These are phyloP conservation scores for Allantophomopsis lycopodina DNA, from an alignment of 2,329 filamentous ascomycete species.

Conservation along the genomic window DNA sequence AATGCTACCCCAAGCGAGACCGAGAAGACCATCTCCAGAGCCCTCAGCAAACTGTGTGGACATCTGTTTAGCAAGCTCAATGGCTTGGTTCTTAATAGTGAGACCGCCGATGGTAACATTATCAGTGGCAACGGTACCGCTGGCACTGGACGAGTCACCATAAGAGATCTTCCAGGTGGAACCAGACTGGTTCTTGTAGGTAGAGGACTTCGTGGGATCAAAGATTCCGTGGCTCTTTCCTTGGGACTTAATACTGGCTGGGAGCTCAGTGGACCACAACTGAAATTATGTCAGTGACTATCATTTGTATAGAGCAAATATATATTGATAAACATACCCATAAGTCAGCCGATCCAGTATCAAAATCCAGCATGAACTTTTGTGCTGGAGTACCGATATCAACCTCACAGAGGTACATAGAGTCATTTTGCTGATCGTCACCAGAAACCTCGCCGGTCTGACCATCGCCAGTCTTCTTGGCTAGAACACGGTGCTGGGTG, in stretches of 20 bases:
- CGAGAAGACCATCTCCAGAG: conserved; percentile 50
- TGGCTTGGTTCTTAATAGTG: conserved; percentile 42
- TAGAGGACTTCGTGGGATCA: conserved; percentile 44
- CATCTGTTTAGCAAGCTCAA: conserved; percentile 48
- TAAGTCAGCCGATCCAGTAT: conserved; percentile 57
- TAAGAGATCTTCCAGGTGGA: conserved; percentile 53
- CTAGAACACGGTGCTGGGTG: conserved; percentile 30
- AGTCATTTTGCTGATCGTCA: conserved; percentile 54
- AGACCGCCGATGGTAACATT: conserved; percentile 47
- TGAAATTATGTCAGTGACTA: conserved; percentile 10
- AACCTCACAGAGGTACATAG: conserved; percentile 49
- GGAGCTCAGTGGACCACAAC: conserved; percentile 40
- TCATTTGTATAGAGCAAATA: neutral
- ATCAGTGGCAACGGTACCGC: conserved; percentile 51
- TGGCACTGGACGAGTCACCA: conserved; percentile 54
- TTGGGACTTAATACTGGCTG: conserved; percentile 18
- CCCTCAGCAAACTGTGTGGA: conserved; percentile 41
- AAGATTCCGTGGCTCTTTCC: conserved; percentile 37
- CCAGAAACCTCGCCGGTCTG: conserved; percentile 35
- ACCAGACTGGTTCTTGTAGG: conserved; percentile 34
- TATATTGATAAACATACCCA: conserved; percentile 33
- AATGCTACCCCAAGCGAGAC: conserved; percentile 49
- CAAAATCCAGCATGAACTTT: conserved; percentile 49
- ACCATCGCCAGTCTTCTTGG: conserved; percentile 25
- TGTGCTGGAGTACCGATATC: conserved; percentile 52